These are phyloP conservation scores for Myxozyma vanderwaltii DNA, from an alignment of 805 yeast species.

Conservation along the genomic window DNA sequence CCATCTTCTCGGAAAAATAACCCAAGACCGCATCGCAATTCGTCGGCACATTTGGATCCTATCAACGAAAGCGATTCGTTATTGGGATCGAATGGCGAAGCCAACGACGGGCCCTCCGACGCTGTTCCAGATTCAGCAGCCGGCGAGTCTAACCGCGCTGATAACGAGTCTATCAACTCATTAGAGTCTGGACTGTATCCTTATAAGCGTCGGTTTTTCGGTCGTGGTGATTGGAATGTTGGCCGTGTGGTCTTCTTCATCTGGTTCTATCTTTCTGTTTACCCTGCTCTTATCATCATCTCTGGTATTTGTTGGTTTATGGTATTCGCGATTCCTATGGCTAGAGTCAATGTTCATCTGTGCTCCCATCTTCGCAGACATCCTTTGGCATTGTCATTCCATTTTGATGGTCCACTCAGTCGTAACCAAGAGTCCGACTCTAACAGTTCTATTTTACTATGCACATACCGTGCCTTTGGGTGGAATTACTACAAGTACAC, in stretches of 20 bases:
- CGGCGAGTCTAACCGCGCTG: not conserved
- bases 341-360: constrained; percentile 69
- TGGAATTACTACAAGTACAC: constrained; percentile 94
- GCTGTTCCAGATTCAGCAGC: not conserved
- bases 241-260: constrained; percentile 79
- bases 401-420: constrained; percentile 42
- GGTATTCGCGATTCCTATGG: constrained; percentile 92
- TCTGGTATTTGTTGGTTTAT: constrained; percentile 72
- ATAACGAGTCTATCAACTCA: constrained; percentile 12
- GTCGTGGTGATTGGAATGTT: constrained; percentile 87
- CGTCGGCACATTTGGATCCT: constrained; percentile 19
- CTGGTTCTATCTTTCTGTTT: constrained; percentile 66
- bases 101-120: constrained; percentile 22
- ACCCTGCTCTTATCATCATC: constrained; percentile 63
- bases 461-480: constrained; percentile 92
- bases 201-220: constrained; percentile 61
- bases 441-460: constrained; percentile 62
- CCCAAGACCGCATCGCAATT: not conserved
- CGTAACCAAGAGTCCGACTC: constrained; percentile 36
- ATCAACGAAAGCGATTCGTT: constrained; percentile 27
- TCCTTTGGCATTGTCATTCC: constrained; percentile 82
- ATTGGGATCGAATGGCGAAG: constrained; percentile 24
- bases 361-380: constrained; percentile 81
- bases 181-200: constrained; percentile 20
- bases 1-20: constrained; percentile 44